Base-by-base conservation (phyloP, 1,139 yeast species). In the Lodderomyces orthopsilosis region DNA sequence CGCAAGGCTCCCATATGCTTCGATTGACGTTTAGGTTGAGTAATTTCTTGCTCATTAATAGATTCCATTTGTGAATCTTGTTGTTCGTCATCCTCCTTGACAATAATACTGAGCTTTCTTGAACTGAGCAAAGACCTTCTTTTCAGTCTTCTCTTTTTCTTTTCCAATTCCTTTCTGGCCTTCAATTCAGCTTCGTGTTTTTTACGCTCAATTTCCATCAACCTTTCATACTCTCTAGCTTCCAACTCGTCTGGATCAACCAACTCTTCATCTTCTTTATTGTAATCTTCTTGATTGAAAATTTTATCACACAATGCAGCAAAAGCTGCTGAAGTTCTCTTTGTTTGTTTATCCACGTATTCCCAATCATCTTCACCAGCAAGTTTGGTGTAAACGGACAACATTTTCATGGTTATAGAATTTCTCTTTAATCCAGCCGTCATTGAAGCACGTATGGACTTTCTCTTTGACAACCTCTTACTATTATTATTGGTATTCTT, bases 261-360 rank as follows among this genome's bases (percentile, higher is more conserved):
- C 49, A 74, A 63, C 41, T 63, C 66, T 53, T 77, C 81, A 49
- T 81, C 86, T 46, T 75, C 79, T 53, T 75, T 75, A 51, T 79
- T 79, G 56, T 80, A 79, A 3, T 63, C 68, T 52, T 74, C 77
- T 53, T 74, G 77, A 51, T 79, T 84, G 65, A 85, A 85, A 47
- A 85, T 79, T 59, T 80, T 82, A 63, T 85, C 91, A 69, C 89
- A 83, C 40, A 85, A 68, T 4, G 85, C 76, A 9, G 90, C 93
- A 67, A 85, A 85, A 45, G 86, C 85, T 10, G 88, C 83, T 30
- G 88, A 81, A 2, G 90, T 83, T 63, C 93, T 74, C 63, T 79
- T 83, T 14, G 89, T 81, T 59, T 81, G 88, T 54, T 79, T 81
- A 53, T 83, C 87, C 66, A 83, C 77, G 53, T 79, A 79, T 55